A percentile compares a stretch with the other conserved stretches of the same genome.
These are phyloP conservation scores for Elongisporangium senticosum DNA, from an alignment of 352 stramenopile species.

Conservation along the genomic window DNA sequence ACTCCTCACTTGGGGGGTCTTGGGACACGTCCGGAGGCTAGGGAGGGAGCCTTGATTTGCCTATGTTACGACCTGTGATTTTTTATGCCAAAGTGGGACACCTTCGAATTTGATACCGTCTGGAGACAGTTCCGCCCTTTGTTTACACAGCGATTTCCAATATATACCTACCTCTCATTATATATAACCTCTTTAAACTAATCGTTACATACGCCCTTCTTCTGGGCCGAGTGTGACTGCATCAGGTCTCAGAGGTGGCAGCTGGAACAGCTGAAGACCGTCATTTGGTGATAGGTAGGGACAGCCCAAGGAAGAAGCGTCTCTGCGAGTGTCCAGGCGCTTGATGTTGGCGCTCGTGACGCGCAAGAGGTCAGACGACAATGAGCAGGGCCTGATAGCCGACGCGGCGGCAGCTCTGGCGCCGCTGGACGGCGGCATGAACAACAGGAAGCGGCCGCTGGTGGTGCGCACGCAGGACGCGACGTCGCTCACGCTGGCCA, in stretches of 20 bases:
- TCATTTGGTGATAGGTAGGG: neutral
- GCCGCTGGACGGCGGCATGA: neutral
- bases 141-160: neutral
- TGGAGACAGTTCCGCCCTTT: neutral
- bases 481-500: conserved; percentile 25
- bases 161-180: neutral
- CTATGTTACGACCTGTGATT: neutral
- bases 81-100: neutral
- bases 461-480: neutral
- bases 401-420: neutral
- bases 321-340: neutral
- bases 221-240: neutral
- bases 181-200: neutral
- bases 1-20: neutral
- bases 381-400: neutral
- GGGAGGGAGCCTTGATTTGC: neutral
- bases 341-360: neutral
- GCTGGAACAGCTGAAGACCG: neutral
- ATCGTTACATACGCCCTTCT: neutral
- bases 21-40: neutral
- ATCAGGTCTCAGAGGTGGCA: neutral
- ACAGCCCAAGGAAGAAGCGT: neutral
- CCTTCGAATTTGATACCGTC: neutral
- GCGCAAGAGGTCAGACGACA: neutral
- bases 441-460: neutral